These are phyloP conservation scores for Amoebophrya sp. DNA, from an alignment of 169 alveolate genomes.

Conservation along the genomic window DNA sequence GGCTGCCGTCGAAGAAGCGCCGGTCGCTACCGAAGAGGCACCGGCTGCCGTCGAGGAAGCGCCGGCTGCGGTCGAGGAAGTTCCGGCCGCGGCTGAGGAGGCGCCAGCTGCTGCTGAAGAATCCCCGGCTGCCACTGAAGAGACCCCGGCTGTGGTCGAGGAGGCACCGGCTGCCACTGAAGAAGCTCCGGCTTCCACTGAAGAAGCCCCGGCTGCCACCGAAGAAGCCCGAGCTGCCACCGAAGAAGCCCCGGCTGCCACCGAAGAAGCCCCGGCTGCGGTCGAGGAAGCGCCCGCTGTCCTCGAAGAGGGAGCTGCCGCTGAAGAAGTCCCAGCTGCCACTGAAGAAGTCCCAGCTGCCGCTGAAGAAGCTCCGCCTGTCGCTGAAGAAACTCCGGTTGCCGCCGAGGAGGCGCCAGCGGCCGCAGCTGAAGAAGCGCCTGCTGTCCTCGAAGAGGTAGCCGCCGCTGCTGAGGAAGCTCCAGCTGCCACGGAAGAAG, in stretches of 20 bases:
- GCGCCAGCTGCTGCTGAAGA: conserved; percentile 11
- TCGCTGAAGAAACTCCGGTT: background rate
- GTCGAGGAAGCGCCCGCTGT: background rate
- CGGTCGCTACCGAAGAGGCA: no score
- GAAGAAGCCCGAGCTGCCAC: no score
- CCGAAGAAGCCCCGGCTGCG: background rate
- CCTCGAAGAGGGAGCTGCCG: background rate
- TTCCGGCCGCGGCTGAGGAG: background rate
- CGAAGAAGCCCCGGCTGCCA: background rate
- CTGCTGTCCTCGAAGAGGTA: background rate
- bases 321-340: background rate
- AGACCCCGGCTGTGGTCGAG: background rate
- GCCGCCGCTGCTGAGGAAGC: no score
- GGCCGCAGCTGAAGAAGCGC: background rate
- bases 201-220: no score
- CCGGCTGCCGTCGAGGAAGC: no score
- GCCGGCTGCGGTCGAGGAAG: background rate
- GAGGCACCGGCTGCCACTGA: background rate
- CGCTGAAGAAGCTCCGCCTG: background rate
- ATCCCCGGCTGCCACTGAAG: background rate
- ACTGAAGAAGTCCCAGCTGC: background rate
- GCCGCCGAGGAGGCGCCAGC: background rate
- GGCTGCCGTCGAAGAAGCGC: no score
- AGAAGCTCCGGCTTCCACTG: background rate
- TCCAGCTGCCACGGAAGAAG: background rate